Percentiles rank a stretch among this genome's conserved stretches.
Conservation (phyloP, 208 protist genomes). For the Acanthamoeba royreba region DNA sequence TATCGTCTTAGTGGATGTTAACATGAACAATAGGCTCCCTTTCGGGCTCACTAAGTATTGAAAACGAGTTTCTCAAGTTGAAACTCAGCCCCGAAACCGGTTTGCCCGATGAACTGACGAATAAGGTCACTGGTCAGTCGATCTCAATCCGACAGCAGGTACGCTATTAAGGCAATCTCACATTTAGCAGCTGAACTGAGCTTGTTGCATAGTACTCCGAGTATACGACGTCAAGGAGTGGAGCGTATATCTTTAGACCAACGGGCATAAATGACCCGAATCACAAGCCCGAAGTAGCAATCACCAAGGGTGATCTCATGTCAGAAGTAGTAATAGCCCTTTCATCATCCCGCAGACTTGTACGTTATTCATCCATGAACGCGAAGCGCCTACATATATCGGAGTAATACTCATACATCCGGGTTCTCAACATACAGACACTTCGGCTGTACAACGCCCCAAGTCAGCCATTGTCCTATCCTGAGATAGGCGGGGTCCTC, state of each 20-base stretch:
- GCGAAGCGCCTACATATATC: neutral
- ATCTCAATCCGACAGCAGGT: neutral
- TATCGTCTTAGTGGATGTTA: neutral
- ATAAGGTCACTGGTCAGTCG: neutral
- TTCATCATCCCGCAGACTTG: neutral
- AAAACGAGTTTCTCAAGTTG: neutral
- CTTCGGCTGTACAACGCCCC: neutral
- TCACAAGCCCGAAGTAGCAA: neutral
- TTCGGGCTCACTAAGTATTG: neutral
- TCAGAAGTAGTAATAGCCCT: neutral
- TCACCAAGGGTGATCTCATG: neutral
- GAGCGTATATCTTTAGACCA: constrained; percentile 55
- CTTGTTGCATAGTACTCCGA: neutral
- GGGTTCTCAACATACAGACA: neutral
- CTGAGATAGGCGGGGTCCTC: neutral
- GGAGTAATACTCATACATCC: neutral
- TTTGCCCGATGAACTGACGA: neutral
- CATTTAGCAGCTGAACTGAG: neutral
- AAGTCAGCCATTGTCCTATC: neutral
- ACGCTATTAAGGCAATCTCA: neutral
- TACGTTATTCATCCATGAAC: neutral
- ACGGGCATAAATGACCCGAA: neutral
- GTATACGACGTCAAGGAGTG: constrained; percentile 40
- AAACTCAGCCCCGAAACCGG: neutral
- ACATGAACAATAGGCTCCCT: neutral